These are phyloP conservation scores for Remersonia thermophila DNA, from an alignment of 2,329 filamentous ascomycete species.

Conservation along the genomic window DNA sequence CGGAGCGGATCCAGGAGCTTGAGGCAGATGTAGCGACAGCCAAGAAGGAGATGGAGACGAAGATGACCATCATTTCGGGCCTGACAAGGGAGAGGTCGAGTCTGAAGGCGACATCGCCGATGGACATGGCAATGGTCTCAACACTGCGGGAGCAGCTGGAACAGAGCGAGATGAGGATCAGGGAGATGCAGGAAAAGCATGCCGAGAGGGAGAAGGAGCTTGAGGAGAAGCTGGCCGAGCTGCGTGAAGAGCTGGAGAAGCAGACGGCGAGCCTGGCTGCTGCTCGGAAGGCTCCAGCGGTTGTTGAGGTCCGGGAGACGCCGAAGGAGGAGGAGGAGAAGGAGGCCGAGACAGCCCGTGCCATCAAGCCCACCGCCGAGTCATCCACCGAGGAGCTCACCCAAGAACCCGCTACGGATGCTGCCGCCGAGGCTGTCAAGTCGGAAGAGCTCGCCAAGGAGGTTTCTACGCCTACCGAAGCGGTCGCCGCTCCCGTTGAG, in stretches of 20 bases:
- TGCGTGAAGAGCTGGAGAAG: slow-evolving; percentile 33
- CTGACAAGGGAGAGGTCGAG: slow-evolving; percentile 87
- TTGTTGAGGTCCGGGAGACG: slow-evolving; percentile 30
- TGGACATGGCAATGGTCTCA: slow-evolving; percentile 85
- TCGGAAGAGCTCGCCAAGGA: not conserved
- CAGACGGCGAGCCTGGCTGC: slow-evolving; percentile 8
- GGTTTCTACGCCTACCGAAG: slow-evolving; percentile 2
- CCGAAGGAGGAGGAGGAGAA: slow-evolving; percentile 41
- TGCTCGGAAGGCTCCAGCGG: slow-evolving; percentile 21
- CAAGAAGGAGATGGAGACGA: slow-evolving; percentile 93
- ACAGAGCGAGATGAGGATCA: slow-evolving; percentile 72
- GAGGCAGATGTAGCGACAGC: slow-evolving; percentile 72
- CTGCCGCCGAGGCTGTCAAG: not conserved
- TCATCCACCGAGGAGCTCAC: not conserved
- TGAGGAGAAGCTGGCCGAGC: slow-evolving; percentile 53
- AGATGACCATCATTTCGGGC: slow-evolving; percentile 91
- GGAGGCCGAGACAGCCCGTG: slow-evolving; percentile 39
- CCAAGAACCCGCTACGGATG: not conserved
- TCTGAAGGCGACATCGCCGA: slow-evolving; percentile 59
- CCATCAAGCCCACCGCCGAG: too few relatives aligned
- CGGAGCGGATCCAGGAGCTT: slow-evolving; percentile 80
- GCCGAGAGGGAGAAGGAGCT: slow-evolving; percentile 65
- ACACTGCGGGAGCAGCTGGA: slow-evolving; percentile 79
- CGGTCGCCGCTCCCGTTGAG: slow-evolving; percentile 8
- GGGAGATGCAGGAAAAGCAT: slow-evolving; percentile 59